Evolutionary conservation across 305 asterid genomes (phyloP).

Genomic region (Fraxinus latifolia): DNA sequence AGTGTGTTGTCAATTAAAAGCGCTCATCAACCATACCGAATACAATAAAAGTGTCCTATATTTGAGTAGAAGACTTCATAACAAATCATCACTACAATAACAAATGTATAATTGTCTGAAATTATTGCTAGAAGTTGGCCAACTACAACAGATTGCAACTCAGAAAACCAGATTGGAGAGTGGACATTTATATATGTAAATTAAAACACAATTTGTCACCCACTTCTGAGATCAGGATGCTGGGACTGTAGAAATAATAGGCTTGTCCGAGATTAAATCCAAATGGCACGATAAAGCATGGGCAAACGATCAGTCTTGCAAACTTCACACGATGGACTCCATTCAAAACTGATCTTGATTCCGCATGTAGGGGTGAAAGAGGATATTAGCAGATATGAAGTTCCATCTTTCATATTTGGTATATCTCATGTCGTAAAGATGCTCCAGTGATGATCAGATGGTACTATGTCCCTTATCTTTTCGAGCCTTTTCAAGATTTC

Average conservation of each 20-base stretch:
- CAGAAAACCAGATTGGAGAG: neutral
- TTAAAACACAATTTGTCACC: neutral
- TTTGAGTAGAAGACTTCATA: neutral
- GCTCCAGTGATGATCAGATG: slow-evolving; percentile 71
- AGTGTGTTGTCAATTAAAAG: neutral
- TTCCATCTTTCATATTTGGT: neutral
- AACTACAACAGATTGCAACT: neutral
- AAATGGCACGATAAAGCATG: neutral
- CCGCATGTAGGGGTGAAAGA: neutral
- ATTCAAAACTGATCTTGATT: slow-evolving; percentile 7
- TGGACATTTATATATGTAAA: neutral
- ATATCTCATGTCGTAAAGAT: slow-evolving; percentile 46
- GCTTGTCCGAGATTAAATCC: neutral
- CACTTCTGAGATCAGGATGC: slow-evolving; percentile 3
- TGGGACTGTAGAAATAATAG: neutral
- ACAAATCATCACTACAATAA: neutral
- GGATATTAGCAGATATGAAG: neutral
- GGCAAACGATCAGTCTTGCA: neutral
- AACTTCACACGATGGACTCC: neutral
- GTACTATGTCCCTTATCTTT: slow-evolving; percentile 48
- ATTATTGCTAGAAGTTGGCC: neutral
- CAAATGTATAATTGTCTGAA: neutral
- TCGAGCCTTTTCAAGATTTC: slow-evolving; percentile 77
- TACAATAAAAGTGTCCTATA: neutral
- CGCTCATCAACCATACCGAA: neutral